Base-by-base conservation (phyloP, 495 filamentous ascomycete genomes). In the Trypethelium eluteriae region DNA sequence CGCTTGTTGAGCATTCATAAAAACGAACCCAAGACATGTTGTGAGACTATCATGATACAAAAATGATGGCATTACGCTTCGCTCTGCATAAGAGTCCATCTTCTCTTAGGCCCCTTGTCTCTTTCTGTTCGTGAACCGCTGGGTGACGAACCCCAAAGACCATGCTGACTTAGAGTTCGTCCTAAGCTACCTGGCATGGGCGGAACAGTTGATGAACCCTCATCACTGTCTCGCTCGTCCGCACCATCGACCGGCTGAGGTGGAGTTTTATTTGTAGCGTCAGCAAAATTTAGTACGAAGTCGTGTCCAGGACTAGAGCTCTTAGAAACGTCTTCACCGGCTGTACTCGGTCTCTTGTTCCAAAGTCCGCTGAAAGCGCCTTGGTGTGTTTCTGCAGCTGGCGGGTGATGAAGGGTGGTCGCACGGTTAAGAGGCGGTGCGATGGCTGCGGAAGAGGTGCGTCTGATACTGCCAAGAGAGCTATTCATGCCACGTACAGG, bases 231-330 rank as follows among this genome's bases (percentile, higher is more conserved):
- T n/a, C 53, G 39, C n/a, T 63, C 66, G 25, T 50, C 14, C 7
- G 25, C 64, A 25, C 66, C 62, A 18, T 50, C 36, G 16, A 64
- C 7, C 10, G 5, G 18, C 18, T 25, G 35, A 39, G 25, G 18
- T 25, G 11, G 7, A n/a, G n/a, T 12, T 41, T 41, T 41, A 34
- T 47, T 41, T n/a, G 4, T 10, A 47, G 4, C 66, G 46, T 72
- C 62, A 47, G 73, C 75, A 53, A 83, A 82, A 66, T 81, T 81
- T 4, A 81, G 68, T 7, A 82, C 66, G 71, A 84, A 78, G 57
- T 79, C 74, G 39, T 78, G 74, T 39, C 81, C 47, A 71, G 70
- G 72, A 38, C 70, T 71, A 25, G 49, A n/a, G 38, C 63, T 16
- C 2, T 61, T 62, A 10, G 66, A 71, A 5, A 72, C 65, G 5